Evolutionary conservation across 2,329 filamentous ascomycete genomes (phyloP).

Genomic region (Colletotrichum falcatum): DNA sequence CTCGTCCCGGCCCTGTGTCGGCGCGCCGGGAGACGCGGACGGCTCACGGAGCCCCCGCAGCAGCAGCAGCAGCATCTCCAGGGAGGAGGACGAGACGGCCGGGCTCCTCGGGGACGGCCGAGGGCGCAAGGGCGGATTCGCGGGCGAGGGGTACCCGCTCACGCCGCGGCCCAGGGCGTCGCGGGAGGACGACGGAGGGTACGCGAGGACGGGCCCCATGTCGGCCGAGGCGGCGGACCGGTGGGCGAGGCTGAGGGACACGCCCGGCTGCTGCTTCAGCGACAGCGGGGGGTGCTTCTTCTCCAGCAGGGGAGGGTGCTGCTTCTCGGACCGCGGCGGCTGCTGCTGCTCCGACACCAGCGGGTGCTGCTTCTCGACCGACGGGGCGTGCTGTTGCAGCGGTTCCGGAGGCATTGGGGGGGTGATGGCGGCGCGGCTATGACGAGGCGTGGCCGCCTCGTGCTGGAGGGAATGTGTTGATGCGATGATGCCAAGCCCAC

Average conservation of each 20-base stretch:
- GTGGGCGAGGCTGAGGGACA: constrained; percentile 5
- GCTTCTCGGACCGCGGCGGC: constrained; percentile 3
- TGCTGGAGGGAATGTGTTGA: no score
- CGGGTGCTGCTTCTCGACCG: constrained; percentile 14
- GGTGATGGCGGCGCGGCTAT: no score
- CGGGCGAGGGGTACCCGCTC: neutral
- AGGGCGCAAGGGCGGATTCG: neutral
- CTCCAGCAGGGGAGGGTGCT: constrained; percentile 22
- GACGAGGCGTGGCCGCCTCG: no score
- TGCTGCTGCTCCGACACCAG: neutral
- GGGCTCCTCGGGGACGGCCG: neutral
- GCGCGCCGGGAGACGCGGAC: neutral
- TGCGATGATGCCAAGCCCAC: no score
- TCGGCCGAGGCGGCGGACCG: neutral
- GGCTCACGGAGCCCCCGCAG: constrained; percentile 8
- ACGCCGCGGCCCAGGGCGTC: neutral
- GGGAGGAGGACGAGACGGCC: neutral
- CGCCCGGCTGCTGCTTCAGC: neutral
- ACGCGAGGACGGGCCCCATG: constrained; percentile 4
- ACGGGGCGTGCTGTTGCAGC: constrained; percentile 12
- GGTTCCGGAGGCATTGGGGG: no score
- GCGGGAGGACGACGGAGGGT: constrained; percentile 5
- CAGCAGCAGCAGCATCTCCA: no score
- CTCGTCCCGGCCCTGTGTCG: neutral
- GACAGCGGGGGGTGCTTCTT: constrained; percentile 16